phyloP scores from a whole-genome alignment of 1,284 basidiomycete species.

The Trametes hirsuta region DNA sequence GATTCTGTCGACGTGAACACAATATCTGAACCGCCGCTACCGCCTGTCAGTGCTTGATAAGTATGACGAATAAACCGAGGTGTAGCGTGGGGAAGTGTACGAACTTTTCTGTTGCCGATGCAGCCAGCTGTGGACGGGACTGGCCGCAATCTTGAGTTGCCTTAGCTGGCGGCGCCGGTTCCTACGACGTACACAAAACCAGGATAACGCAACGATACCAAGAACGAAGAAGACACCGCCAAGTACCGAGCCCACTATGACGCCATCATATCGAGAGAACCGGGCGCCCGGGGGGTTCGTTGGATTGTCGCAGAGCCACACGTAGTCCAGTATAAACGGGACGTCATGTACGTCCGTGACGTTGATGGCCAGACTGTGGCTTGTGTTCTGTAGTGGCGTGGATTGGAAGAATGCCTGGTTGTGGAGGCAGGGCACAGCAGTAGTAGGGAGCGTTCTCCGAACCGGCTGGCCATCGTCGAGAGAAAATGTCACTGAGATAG shows the following conservation, averaged over 20 bases:
- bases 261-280: conserved; percentile 18
- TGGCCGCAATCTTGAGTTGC: conserved; percentile 13
- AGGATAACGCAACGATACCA: conserved; percentile 13
- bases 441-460: conserved; percentile 40
- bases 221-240: conserved; percentile 20
- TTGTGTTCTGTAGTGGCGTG: conserved; percentile 29
- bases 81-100: not conserved
- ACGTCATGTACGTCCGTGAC: conserved; percentile 34
- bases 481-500: conserved; percentile 31
- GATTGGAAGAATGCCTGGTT: conserved; percentile 48
- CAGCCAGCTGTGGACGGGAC: conserved; percentile 31
- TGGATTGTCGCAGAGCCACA: conserved; percentile 36
- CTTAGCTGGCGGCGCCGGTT: conserved; percentile 3
- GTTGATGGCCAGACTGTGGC: conserved; percentile 44
- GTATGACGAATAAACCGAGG: not conserved
- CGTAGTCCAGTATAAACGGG: conserved; percentile 42
- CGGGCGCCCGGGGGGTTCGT: not conserved
- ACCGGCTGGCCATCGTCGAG: conserved; percentile 40
- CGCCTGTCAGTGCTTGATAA: not conserved
- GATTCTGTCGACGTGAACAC: conserved; percentile 45
- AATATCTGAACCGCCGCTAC: conserved; percentile 21
- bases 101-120: conserved; percentile 2
- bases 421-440: conserved; percentile 31
- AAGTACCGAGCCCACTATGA: conserved; percentile 21
- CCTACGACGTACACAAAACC: conserved; percentile 18